Evolutionary conservation across 2,329 filamentous ascomycete genomes (phyloP), one percentile per base, ranked within the genome.

Genomic region (Pseudomassariella vexata): DNA sequence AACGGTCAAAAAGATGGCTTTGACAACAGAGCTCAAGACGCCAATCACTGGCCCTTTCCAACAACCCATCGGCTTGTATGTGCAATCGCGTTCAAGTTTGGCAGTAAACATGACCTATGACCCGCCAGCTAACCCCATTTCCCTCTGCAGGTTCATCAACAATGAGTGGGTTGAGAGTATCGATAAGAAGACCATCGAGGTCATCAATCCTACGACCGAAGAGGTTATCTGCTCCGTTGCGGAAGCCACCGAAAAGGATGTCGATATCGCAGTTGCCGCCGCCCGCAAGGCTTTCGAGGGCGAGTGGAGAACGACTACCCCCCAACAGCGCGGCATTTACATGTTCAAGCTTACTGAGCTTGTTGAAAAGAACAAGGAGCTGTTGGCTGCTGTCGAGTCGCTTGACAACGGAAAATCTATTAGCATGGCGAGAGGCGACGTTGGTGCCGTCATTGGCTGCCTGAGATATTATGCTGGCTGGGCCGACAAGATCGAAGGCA

Each of bases 401-500:
- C 73, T 94, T 35, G 88, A 94, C 70, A 87, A 94, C 54, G 89
- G 84, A 59, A 92, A 92, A 74, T 79, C 83, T 42, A 75, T 87
- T 57, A 70, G 54, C 52, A 77, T 86, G 73, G 82, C 85, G 41
- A 82, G 78, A 55, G 82, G 78, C 22, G 87, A 95, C 54, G 71
- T 94, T 24, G 65, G 59, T 34, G 73, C 76, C 46, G 79, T 80
- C 37, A 68, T 76, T 44, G 79, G 71, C 53, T 82, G 75, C 64
- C 62, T 95, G 52, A 79, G 88, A 61, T 95, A 90, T 68, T 92
- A 89, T 56, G 87, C 75, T 53, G 88, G 88, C 40, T 94, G 83
- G 80, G 85, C 87, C 50, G 88, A 95, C 71, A 95, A 94, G 79
- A 81, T 92, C 45, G 73, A 80, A 61, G 87, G 88, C 61, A 87